These are phyloP conservation scores for Chytridium lagenaria DNA, from an alignment of 371 early-diverging fungal genomes.

Conservation along the genomic window DNA sequence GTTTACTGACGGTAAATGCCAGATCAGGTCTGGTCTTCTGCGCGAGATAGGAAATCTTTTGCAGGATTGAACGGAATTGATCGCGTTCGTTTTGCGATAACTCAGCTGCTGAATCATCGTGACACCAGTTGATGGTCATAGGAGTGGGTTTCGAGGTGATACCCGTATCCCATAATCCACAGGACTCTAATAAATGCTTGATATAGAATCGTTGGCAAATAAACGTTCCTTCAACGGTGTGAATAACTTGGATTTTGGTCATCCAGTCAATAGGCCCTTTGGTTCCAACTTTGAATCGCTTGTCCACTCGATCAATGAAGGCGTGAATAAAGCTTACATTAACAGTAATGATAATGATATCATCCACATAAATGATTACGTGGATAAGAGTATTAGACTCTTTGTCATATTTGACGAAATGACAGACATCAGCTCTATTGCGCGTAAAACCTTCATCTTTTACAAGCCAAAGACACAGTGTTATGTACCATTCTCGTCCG, in stretches of 20 bases:
- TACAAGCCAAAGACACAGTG: not conserved
- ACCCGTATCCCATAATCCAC: conserved; percentile 12
- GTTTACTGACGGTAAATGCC: no score
- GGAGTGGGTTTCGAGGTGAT: conserved; percentile 23
- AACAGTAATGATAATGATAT: conserved; percentile 16
- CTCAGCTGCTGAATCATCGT: no score
- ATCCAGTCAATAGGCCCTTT: not conserved
- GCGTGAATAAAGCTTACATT: not conserved
- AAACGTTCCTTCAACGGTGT: not conserved
- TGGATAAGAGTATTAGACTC: not conserved
- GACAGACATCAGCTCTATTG: conserved; percentile 20
- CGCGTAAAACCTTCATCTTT: conserved; percentile 16
- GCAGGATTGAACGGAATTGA: no score
- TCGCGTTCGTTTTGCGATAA: no score
- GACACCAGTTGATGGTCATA: conserved; percentile 26
- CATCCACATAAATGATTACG: conserved; percentile 23
- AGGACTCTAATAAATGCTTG: conserved; percentile 11
- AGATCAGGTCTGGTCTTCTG: no score
- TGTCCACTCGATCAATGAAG: not conserved
- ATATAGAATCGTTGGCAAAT: conserved; percentile 18
- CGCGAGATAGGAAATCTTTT: no score
- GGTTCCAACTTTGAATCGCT: conserved; percentile 11
- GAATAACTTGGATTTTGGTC: conserved; percentile 11
- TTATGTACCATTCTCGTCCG: conserved; percentile 21
- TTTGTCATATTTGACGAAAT: conserved; percentile 1